Conservation (phyloP, 805 yeast genomes). For the Clavispora asparagi region DNA sequence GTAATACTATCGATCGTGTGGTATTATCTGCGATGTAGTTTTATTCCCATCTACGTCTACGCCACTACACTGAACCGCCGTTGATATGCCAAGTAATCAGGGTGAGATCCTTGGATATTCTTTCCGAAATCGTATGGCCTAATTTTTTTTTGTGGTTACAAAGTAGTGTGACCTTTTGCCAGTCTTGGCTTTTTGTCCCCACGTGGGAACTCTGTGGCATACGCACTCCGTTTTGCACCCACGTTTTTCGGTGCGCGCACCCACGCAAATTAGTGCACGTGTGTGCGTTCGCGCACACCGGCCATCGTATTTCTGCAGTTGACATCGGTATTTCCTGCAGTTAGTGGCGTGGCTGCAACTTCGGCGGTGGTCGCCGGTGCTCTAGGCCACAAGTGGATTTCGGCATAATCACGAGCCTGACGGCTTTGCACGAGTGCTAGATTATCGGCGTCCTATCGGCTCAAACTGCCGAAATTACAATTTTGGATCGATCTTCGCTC, state of each 20-base stretch:
- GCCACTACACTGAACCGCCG: too few species aligned
- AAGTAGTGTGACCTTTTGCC: constrained; percentile 14
- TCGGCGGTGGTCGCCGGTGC: neutral
- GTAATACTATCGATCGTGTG: neutral
- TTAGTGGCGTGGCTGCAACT: neutral
- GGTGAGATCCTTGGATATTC: too few species aligned
- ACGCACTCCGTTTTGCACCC: constrained; percentile 1
- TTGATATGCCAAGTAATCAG: too few species aligned
- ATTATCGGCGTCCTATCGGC: too few species aligned
- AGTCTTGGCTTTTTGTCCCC: constrained; percentile 4
- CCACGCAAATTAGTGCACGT: neutral
- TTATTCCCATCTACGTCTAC: too few species aligned
- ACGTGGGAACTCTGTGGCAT: constrained; percentile 10
- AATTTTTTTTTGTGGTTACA: neutral
- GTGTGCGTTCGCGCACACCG: neutral
- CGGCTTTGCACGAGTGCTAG: too few species aligned
- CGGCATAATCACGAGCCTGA: too few species aligned
- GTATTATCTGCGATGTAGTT: neutral
- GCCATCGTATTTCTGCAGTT: neutral
- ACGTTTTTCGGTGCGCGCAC: constrained; percentile 4
- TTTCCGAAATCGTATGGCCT: neutral
- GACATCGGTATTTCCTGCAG: neutral
- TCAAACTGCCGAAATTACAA: too few species aligned
- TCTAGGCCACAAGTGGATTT: too few species aligned
- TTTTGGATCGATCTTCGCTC: too few species aligned